A percentile compares a stretch with the other conserved stretches of the same genome.
Evolutionary conservation across 1,139 yeast genomes (phyloP).

Genomic region (Pichia kudriavzevii): DNA sequence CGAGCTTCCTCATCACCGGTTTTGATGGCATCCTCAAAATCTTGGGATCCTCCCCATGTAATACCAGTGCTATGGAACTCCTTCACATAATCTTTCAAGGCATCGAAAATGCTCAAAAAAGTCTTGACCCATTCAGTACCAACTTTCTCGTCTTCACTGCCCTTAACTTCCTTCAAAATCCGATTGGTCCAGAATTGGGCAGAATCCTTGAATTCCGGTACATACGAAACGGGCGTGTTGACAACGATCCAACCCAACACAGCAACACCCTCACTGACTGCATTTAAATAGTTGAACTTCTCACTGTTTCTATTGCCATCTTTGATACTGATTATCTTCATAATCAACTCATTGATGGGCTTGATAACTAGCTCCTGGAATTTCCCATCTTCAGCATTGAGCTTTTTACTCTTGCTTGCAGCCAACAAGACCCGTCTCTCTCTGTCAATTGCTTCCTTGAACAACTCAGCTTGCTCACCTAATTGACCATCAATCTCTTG

Average conservation of each 20-base stretch:
- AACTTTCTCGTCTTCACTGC: constrained; percentile 39
- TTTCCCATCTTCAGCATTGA: constrained; percentile 47
- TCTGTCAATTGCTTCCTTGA: constrained; percentile 52
- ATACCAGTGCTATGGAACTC: constrained; percentile 77
- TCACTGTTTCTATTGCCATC: constrained; percentile 68
- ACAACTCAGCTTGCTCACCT: constrained; percentile 48
- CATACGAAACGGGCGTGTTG: constrained; percentile 56
- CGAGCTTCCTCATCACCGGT: constrained; percentile 22
- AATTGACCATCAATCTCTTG: constrained; percentile 55
- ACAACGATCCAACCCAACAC: constrained; percentile 86
- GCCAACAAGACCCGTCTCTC: constrained; percentile 53
- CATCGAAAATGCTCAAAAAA: constrained; percentile 57
- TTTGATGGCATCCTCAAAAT: constrained; percentile 37
- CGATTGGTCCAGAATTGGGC: constrained; percentile 94
- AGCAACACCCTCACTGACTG: constrained; percentile 84
- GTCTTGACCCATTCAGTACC: constrained; percentile 78
- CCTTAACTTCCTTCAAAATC: constrained; percentile 70
- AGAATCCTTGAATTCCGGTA: constrained; percentile 82
- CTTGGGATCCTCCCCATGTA: constrained; percentile 62
- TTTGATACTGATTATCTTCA: constrained; percentile 53
- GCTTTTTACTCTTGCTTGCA: constrained; percentile 57
- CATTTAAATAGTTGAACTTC: constrained; percentile 63
- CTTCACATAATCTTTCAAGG: constrained; percentile 64
- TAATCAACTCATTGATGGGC: constrained; percentile 62
- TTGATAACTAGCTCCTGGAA: constrained; percentile 47